These are phyloP conservation scores for Marasmius oreades DNA, from an alignment of 1,284 basidiomycete genomes.

Conservation along the genomic window DNA sequence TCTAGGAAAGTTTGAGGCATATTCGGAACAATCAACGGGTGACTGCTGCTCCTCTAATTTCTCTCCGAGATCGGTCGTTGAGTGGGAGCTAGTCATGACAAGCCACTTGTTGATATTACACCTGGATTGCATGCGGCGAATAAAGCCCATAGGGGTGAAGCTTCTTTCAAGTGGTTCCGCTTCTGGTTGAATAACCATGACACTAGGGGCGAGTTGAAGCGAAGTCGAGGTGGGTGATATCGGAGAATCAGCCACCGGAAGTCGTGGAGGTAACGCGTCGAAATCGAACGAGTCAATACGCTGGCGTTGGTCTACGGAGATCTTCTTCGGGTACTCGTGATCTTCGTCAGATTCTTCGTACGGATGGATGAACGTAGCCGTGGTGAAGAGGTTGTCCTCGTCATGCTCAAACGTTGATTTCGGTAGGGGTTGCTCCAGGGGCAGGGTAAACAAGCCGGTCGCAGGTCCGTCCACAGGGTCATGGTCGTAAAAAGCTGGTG, in stretches of 20 bases:
- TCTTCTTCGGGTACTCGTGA: conserved; percentile 24
- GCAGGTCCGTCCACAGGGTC: conserved; percentile 55
- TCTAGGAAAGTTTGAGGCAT: conserved; percentile 13
- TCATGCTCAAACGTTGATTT: conserved; percentile 20
- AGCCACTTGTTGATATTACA: conserved; percentile 26
- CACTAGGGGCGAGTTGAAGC: conserved; percentile 16
- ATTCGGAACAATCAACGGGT: neutral
- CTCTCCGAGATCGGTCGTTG: conserved; percentile 7
- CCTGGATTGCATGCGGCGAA: conserved; percentile 37
- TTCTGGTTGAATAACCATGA: conserved; percentile 21
- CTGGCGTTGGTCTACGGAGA: conserved; percentile 35
- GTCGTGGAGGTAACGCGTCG: conserved; percentile 43
- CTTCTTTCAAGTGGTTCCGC: conserved; percentile 15
- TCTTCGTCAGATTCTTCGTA: conserved; percentile 37
- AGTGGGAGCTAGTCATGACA: conserved; percentile 13
- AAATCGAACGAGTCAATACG: conserved; percentile 53
- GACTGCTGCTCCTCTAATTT: neutral
- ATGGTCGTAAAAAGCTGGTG: conserved; percentile 59
- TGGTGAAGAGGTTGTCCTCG: conserved; percentile 32
- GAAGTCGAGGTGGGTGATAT: neutral
- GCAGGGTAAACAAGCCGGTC: conserved; percentile 33
- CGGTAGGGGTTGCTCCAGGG: conserved; percentile 22
- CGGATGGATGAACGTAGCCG: conserved; percentile 55
- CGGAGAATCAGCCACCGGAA: conserved; percentile 3
- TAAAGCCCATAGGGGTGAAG: conserved; percentile 24